Conservation (phyloP, 2,329 filamentous ascomycete species). For the Aspergillus fischeri region DNA sequence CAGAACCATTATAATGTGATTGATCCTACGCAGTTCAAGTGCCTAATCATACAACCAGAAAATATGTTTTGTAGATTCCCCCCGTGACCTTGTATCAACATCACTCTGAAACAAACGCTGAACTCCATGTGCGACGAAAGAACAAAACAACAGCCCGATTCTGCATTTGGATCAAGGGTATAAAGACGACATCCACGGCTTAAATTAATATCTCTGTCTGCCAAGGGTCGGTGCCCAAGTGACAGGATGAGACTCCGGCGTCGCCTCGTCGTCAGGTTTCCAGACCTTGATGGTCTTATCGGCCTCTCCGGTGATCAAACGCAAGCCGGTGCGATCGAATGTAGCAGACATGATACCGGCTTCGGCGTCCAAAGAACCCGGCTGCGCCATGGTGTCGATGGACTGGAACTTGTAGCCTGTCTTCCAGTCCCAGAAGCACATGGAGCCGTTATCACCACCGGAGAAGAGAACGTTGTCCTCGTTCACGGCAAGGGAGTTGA, state of each 20-base stretch:
- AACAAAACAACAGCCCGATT: constrained; percentile 7
- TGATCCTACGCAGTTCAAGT: background rate
- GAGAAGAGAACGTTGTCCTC: constrained; percentile 94
- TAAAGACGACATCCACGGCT: constrained; percentile 1
- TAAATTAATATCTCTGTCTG: constrained; percentile 65
- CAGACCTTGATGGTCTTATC: constrained; percentile 99
- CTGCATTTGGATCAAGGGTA: constrained; percentile 19
- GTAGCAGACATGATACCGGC: constrained; percentile 91
- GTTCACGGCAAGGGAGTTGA: constrained; percentile 90
- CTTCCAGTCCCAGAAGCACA: constrained; percentile 99
- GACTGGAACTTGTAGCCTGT: constrained; percentile 87
- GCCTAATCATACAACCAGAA: constrained; percentile 11
- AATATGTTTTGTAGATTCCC: constrained; percentile 8
- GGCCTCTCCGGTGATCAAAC: constrained; percentile 89
- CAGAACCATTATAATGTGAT: background rate
- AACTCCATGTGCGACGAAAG: constrained; percentile 25
- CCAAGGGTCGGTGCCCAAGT: constrained; percentile 84
- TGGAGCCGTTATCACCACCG: constrained; percentile 90
- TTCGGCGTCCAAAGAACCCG: constrained; percentile 89
- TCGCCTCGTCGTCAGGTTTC: constrained; percentile 89
- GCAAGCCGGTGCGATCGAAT: constrained; percentile 82
- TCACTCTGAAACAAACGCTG: constrained; percentile 18
- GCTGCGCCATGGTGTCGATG: constrained; percentile 86
- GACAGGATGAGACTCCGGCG: constrained; percentile 83
- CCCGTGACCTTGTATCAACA: constrained; percentile 5